A percentile compares a stretch with the other conserved stretches of the same genome.
These are phyloP conservation scores for Starmerella lactis-condensi DNA, from an alignment of 805 yeast genomes.

Conservation along the genomic window DNA sequence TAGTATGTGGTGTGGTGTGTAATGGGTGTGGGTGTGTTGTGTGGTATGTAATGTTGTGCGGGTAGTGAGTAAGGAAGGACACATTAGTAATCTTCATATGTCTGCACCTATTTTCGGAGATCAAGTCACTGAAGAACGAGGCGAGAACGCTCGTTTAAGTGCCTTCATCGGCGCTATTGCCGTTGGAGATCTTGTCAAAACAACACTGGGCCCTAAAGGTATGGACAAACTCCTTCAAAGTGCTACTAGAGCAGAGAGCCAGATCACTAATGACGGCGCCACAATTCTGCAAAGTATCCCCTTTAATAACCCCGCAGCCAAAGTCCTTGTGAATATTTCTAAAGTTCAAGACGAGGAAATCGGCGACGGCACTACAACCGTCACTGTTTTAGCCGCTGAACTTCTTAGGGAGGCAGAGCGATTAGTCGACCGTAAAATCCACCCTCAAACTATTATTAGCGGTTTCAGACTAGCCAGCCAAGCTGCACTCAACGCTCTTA, in stretches of 20 bases:
- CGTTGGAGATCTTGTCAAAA: constrained; percentile 89
- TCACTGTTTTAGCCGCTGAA: constrained; percentile 86
- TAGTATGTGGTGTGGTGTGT: too few species aligned
- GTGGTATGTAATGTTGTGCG: background rate
- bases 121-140: constrained; percentile 93
- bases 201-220: constrained; percentile 94
- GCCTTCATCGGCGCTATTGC: constrained; percentile 98
- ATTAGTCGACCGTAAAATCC: constrained; percentile 78
- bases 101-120: constrained; percentile 91
- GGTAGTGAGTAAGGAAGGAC: background rate
- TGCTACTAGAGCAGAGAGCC: constrained; percentile 45
- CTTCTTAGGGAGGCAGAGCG: constrained; percentile 86
- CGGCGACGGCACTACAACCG: constrained; percentile 97
- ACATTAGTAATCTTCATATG: constrained; percentile 21
- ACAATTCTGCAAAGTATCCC: constrained; percentile 88
- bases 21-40: background rate
- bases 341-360: constrained; percentile 96
- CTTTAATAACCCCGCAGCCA: constrained; percentile 93
- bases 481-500: constrained; percentile 72
- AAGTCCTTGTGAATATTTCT: constrained; percentile 80
- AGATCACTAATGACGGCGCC: constrained; percentile 96
- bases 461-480: constrained; percentile 79
- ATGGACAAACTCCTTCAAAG: constrained; percentile 91
- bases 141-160: constrained; percentile 91
- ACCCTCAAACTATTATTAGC: constrained; percentile 93